Conservation (phyloP, 305 asterid species). For the Fraxinus dipetala region DNA sequence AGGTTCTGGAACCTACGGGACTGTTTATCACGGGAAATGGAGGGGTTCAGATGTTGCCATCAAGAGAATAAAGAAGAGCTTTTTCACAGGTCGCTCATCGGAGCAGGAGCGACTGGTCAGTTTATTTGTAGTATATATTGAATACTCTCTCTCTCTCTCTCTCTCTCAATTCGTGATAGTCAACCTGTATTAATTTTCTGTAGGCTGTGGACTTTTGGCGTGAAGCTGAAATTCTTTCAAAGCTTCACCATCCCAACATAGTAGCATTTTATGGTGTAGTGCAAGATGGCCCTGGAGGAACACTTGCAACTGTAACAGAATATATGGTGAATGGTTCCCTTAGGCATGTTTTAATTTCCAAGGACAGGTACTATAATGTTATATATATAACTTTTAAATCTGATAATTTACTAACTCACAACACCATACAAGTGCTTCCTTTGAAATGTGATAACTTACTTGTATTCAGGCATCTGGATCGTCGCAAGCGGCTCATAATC, state of each 20-base stretch:
- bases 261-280: constrained; percentile 96
- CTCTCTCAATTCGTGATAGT: constrained; percentile 10
- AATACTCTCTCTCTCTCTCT: neutral
- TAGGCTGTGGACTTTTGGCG: constrained; percentile 87
- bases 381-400: neutral
- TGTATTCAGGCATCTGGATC: constrained; percentile 75
- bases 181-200: constrained; percentile 26
- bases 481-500: constrained; percentile 81
- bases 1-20: constrained; percentile 96
- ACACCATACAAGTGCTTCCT: neutral
- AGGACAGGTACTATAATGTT: constrained; percentile 56
- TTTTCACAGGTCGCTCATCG: constrained; percentile 81
- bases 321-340: constrained; percentile 92
- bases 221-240: constrained; percentile 86
- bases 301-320: constrained; percentile 86
- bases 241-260: constrained; percentile 96
- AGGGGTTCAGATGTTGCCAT: constrained; percentile 97
- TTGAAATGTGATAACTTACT: neutral
- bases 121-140: constrained; percentile 8
- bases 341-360: constrained; percentile 71
- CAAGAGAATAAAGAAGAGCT: constrained; percentile 84
- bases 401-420: neutral
- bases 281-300: constrained; percentile 93
- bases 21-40: constrained; percentile 97
- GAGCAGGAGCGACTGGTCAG: constrained; percentile 81